Conservation (phyloP, 2,329 filamentous ascomycete genomes). For the Botrytis porri region DNA sequence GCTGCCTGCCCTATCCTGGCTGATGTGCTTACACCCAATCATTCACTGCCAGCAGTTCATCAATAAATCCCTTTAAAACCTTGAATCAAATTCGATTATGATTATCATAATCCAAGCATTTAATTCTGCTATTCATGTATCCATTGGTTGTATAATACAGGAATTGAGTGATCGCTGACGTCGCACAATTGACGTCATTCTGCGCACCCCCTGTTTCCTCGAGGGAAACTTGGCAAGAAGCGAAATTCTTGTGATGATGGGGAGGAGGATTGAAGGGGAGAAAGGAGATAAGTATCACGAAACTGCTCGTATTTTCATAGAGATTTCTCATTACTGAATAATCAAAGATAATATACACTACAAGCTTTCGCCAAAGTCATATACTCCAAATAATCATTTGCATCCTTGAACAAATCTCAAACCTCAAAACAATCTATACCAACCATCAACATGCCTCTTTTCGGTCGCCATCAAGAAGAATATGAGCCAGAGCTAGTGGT, state of each 20-base stretch:
- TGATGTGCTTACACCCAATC: background rate
- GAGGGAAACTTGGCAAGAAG: slow-evolving; percentile 8
- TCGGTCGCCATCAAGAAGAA: slow-evolving; percentile 15
- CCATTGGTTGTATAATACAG: background rate
- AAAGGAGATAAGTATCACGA: slow-evolving; percentile 4
- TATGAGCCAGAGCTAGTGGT: slow-evolving; percentile 2
- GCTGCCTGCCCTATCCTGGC: background rate
- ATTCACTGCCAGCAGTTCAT: background rate
- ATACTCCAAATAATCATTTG: background rate
- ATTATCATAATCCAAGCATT: background rate
- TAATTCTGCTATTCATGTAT: background rate
- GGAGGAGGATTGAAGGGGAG: background rate
- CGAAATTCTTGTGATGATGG: background rate
- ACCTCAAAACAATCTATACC: background rate
- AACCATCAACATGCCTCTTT: slow-evolving; percentile 16
- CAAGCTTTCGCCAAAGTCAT: background rate
- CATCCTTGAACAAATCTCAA: background rate
- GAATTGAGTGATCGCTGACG: background rate
- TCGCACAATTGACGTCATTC: slow-evolving; percentile 7
- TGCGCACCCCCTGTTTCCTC: background rate
- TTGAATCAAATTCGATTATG: background rate
- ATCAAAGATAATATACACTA: background rate
- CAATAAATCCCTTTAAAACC: background rate
- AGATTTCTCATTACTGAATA: background rate
- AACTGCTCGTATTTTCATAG: background rate